A percentile compares a stretch with the other conserved stretches of the same genome.
phyloP scores from a whole-genome alignment of 1,284 basidiomycete genomes.

The Puccinia novopanici region DNA sequence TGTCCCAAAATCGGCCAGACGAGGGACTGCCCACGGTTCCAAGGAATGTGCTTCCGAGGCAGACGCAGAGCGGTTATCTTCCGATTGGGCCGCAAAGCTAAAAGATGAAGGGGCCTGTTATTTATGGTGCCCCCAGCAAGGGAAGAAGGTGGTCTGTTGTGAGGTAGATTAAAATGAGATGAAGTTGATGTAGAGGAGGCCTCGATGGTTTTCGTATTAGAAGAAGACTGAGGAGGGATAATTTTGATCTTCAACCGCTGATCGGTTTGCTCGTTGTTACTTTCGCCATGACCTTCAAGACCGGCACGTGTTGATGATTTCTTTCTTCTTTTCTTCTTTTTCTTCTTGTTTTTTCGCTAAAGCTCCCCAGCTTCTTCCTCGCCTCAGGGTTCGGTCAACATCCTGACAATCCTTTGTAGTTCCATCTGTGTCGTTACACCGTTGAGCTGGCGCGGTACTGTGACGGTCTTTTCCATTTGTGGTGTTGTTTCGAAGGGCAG shows the following conservation, averaged over 20 bases:
- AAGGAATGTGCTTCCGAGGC: slow-evolving; percentile 14
- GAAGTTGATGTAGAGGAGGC: background rate
- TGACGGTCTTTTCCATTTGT: slow-evolving; percentile 7
- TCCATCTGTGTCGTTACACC: background rate
- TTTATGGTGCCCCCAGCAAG: background rate
- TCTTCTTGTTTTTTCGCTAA: slow-evolving; percentile 33
- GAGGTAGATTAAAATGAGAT: slow-evolving; percentile 15
- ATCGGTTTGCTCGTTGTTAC: slow-evolving; percentile 2
- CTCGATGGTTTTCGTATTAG: slow-evolving; percentile 2
- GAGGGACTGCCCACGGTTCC: slow-evolving; percentile 41
- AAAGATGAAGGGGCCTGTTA: slow-evolving; percentile 15
- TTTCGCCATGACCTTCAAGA: background rate
- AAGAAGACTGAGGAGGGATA: slow-evolving; percentile 26
- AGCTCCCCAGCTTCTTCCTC: slow-evolving; percentile 21
- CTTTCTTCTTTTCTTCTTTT: slow-evolving; percentile 21
- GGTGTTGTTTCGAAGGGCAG: background rate
- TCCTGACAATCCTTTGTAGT: slow-evolving; percentile 1
- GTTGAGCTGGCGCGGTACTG: background rate
- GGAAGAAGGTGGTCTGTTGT: slow-evolving; percentile 20
- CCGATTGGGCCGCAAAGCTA: slow-evolving; percentile 24
- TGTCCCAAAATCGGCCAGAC: slow-evolving; percentile 43
- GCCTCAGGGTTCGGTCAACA: background rate
- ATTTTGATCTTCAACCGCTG: slow-evolving; percentile 31
- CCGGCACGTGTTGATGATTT: background rate
- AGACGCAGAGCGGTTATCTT: slow-evolving; percentile 7